Conservation (phyloP, 352 stramenopile species). For the Pythium rishiriense region DNA sequence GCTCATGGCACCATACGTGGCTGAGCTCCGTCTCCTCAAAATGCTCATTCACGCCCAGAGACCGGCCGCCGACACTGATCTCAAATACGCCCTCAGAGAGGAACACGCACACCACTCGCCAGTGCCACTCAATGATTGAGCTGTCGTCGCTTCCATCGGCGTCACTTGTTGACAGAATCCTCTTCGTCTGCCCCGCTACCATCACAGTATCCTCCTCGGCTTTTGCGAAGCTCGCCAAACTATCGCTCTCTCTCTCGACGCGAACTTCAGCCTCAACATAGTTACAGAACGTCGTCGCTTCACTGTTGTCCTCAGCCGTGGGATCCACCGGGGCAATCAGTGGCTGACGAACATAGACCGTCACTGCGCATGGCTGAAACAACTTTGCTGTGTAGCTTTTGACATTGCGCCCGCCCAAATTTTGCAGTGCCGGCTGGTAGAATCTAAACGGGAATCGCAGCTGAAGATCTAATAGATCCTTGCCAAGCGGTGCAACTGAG, state of each 20-base stretch:
- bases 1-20: slow-evolving; percentile 45
- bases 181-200: slow-evolving; percentile 10
- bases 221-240: background rate
- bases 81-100: slow-evolving; percentile 60
- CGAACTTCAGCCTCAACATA: slow-evolving; percentile 9
- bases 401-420: background rate
- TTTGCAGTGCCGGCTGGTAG: slow-evolving; percentile 11
- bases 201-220: slow-evolving; percentile 4
- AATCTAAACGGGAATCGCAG: slow-evolving; percentile 26
- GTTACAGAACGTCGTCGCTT: background rate
- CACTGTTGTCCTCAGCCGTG: background rate
- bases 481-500: background rate
- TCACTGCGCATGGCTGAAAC: slow-evolving; percentile 20
- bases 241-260: slow-evolving; percentile 12
- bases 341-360: slow-evolving; percentile 8
- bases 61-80: slow-evolving; percentile 36
- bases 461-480: background rate
- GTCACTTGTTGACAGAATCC: slow-evolving; percentile 5
- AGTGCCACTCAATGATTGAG: slow-evolving; percentile 10
- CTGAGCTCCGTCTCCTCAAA: background rate
- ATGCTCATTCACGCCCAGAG: background rate
- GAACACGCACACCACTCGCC: slow-evolving; percentile 54
- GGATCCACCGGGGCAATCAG: background rate
- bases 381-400: slow-evolving; percentile 3
- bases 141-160: background rate